Evolutionary conservation across 2,329 filamentous ascomycete genomes (phyloP).

Genomic region (Claviceps quebecensis): DNA sequence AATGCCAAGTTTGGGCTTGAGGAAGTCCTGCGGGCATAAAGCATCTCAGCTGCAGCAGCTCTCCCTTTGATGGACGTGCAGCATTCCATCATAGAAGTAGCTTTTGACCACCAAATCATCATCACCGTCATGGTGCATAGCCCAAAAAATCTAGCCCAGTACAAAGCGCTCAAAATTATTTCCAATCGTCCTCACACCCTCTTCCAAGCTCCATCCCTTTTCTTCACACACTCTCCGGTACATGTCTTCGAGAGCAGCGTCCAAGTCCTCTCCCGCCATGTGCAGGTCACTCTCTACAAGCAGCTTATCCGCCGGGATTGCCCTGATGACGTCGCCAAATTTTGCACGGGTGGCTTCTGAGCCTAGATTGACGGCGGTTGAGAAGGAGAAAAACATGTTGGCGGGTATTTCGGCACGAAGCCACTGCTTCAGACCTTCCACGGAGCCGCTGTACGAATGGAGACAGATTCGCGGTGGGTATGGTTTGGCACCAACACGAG

Average conservation of each 20-base stretch:
- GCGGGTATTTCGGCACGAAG: conserved; percentile 58
- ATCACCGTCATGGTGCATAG: not conserved
- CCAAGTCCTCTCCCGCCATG: conserved; percentile 68
- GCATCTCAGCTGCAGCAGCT: too few species aligned
- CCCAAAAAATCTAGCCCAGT: conserved; percentile 36
- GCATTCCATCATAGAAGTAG: not conserved
- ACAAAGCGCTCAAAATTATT: conserved; percentile 69
- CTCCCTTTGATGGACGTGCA: too few species aligned
- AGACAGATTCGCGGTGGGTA: conserved; percentile 85
- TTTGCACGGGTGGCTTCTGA: conserved; percentile 29
- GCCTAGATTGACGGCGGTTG: conserved; percentile 64
- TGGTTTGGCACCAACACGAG: conserved; percentile 30
- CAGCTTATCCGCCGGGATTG: conserved; percentile 63
- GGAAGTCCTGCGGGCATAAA: too few species aligned
- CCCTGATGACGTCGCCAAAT: conserved; percentile 52
- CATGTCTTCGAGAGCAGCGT: conserved; percentile 59
- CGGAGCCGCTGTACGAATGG: conserved; percentile 78
- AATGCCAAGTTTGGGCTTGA: too few species aligned
- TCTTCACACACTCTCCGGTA: conserved; percentile 61
- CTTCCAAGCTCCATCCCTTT: conserved; percentile 62
- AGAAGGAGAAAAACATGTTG: conserved; percentile 79
- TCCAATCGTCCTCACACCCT: conserved; percentile 54
- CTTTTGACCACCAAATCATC: not conserved
- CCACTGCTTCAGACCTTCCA: conserved; percentile 66
- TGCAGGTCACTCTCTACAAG: conserved; percentile 88